Conservation (phyloP, 2,329 filamentous ascomycete genomes). For the Aspergillus ruber region DNA sequence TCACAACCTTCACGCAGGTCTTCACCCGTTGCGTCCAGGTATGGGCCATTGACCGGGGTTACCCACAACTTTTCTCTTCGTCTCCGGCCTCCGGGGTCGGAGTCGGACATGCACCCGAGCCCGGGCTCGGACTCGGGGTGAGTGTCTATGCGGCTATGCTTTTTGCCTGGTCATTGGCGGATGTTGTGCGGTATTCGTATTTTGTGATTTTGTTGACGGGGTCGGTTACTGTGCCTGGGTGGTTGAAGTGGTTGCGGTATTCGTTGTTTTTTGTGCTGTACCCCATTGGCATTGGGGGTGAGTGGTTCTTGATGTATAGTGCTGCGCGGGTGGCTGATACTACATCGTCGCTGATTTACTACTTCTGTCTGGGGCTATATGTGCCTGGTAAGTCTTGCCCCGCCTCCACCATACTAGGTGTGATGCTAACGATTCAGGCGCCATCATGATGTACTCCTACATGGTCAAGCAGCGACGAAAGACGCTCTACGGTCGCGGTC, state of each 20-base stretch:
- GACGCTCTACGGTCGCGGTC: slow-evolving; percentile 2
- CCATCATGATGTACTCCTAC: slow-evolving; percentile 27
- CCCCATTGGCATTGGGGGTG: slow-evolving; percentile 22
- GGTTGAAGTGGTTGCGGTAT: slow-evolving; percentile 20
- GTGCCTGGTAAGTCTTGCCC: slow-evolving; percentile 17
- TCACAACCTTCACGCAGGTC: slow-evolving; percentile 25
- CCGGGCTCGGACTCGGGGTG: not conserved
- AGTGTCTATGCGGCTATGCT: slow-evolving; percentile 19
- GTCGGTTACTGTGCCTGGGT: slow-evolving; percentile 3
- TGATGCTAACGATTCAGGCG: slow-evolving; percentile 9
- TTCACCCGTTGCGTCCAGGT: slow-evolving; percentile 26
- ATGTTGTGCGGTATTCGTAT: slow-evolving; percentile 20
- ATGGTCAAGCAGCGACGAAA: slow-evolving; percentile 25
- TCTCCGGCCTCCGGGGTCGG: not conserved
- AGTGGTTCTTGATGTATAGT: slow-evolving; percentile 25
- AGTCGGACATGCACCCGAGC: not conserved
- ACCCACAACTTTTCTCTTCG: slow-evolving; percentile 8
- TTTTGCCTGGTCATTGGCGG: slow-evolving; percentile 22
- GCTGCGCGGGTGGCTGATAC: slow-evolving; percentile 10
- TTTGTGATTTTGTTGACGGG: slow-evolving; percentile 18
- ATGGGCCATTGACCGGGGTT: slow-evolving; percentile 25
- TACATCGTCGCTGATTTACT: slow-evolving; percentile 13
- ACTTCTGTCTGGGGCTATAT: slow-evolving; percentile 23
- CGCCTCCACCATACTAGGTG: not conserved
- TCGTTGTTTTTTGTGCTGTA: slow-evolving; percentile 21